Evolutionary conservation across 139 green algal genomes (phyloP), one percentile per base, ranked within the genome.

Genomic region (Parachlorella kessleri): DNA sequence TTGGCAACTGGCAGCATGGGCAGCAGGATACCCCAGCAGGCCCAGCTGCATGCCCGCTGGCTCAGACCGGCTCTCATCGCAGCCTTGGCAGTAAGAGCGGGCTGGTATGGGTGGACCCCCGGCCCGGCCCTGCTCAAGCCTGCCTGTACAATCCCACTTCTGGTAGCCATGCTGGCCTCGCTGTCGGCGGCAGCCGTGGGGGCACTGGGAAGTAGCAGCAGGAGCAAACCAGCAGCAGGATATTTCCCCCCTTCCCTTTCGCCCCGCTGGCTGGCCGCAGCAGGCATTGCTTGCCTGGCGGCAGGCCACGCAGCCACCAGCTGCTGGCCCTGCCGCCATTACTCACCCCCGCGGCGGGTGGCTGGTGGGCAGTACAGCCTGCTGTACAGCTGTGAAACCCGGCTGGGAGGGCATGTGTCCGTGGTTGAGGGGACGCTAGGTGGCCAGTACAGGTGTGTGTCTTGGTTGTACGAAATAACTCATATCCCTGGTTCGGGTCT

Each of bases 401-500:
- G 59, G 24, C 59, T n/a, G 1, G 75, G 75, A 32, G 64, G 75
- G 39, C 32, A 64, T 24, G 24, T 80, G 65, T 37, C 64, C 0
- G 65, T 80, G 35, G 35, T 80, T 6, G 75, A 80, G 9, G 75
- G 75, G 21, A 48, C 33, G 2, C 59, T 63, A 21, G 41, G 38
- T 33, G 75, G 48, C 7, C 64, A 67, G 65, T 80, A 73, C 64
- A 73, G 75, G 75, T 73, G 65, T 7, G 30, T 14, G 2, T 9
- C 3, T 5, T 30, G n/a, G 32, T 59, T 59, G 48, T 18, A 59
- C 21, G n/a, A n/a, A n/a, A n/a, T n/a, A n/a, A n/a, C n/a, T n/a
- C n/a, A n/a, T n/a, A n/a, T n/a, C n/a, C n/a, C n/a, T n/a, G n/a
- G n/a, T n/a, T n/a, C n/a, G n/a, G n/a, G n/a, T n/a, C n/a, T n/a